Base-by-base conservation (phyloP, 805 yeast species). In the Barnettozyma sp. region DNA sequence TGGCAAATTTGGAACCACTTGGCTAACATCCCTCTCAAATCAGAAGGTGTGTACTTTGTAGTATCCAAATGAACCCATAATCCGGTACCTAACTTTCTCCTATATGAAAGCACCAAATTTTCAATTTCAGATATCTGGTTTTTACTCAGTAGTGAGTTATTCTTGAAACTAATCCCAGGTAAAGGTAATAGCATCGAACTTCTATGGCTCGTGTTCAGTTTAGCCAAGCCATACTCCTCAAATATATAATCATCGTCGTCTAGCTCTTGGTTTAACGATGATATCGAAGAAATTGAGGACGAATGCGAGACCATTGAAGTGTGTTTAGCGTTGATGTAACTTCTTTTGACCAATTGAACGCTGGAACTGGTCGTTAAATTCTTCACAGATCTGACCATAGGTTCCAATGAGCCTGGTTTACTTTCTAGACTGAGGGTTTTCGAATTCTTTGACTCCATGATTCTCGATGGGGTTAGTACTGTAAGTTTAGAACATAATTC, bases 401-500 rank as follows among this genome's bases (percentile, higher is more conserved):
- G 29, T 16, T 24, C 34, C 5, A 40, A 10, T 7, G 44, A 34
- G 5, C 33, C 22, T 7, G 33, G 26, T 13, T 33, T 29, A 22
- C 10, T n/a, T 5, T 25, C 6, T 6, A 19, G 7, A 7, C 19
- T 16, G 3, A 30, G 16, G 13, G 21, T 34, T 14, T 19, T 26
- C n/a, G 31, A 30, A 4, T 23, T 6, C 6, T 24, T 35, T 4
- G 46, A 35, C 21, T 36, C 30, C 39, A 55, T 52, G 18, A 63
- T 56, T 49, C 67, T 76, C 21, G 65, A 61, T 23, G 77, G 71
- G 4, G 80, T 78, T 26, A 60, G 63, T 3, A 74, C 69, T 19
- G 79, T 69, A 31, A 83, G 57, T 46, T 60, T 71, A 0, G 88
- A 76, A 2, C 82, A 78, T 2, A 73, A 57, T 39, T 77, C 85